Percentiles rank a stretch among this genome's conserved stretches.
phyloP scores from a whole-genome alignment of 1,284 basidiomycete genomes.

The Leccinum griseonigrum region DNA sequence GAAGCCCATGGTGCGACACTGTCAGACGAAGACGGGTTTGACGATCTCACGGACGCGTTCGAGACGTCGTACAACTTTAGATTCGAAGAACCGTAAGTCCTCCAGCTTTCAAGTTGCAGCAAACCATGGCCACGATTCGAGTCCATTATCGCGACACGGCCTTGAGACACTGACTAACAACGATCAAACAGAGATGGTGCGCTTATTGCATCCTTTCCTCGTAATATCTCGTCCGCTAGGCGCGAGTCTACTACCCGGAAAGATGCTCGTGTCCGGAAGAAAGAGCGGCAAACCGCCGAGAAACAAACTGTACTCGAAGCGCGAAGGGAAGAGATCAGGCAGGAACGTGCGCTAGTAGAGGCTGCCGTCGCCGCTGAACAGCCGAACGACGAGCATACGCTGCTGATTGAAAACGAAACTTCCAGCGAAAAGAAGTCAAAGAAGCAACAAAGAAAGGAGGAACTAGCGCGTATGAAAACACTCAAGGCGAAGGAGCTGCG shows the following conservation, averaged over 20 bases:
- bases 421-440: constrained; percentile 37
- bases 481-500: constrained; percentile 85
- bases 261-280: constrained; percentile 73
- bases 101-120: background rate
- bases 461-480: constrained; percentile 75
- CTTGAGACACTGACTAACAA: constrained; percentile 2
- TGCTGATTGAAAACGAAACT: background rate
- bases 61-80: constrained; percentile 92
- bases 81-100: constrained; percentile 85
- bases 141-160: background rate
- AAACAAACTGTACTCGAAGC: constrained; percentile 76
- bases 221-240: constrained; percentile 71
- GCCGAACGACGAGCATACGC: background rate
- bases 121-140: background rate
- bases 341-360: constrained; percentile 55
- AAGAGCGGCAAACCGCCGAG: constrained; percentile 79
- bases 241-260: constrained; percentile 80
- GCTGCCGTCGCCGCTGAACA: constrained; percentile 15
- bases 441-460: constrained; percentile 58
- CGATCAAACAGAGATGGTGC: constrained; percentile 57
- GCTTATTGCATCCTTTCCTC: constrained; percentile 78
- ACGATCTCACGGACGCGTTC: constrained; percentile 69
- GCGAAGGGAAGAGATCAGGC: constrained; percentile 73
- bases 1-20: constrained; percentile 32
- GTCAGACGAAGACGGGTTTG: constrained; percentile 58